phyloP scores from a whole-genome alignment of 1,284 basidiomycete genomes.

The Rhodotorula sp. region DNA sequence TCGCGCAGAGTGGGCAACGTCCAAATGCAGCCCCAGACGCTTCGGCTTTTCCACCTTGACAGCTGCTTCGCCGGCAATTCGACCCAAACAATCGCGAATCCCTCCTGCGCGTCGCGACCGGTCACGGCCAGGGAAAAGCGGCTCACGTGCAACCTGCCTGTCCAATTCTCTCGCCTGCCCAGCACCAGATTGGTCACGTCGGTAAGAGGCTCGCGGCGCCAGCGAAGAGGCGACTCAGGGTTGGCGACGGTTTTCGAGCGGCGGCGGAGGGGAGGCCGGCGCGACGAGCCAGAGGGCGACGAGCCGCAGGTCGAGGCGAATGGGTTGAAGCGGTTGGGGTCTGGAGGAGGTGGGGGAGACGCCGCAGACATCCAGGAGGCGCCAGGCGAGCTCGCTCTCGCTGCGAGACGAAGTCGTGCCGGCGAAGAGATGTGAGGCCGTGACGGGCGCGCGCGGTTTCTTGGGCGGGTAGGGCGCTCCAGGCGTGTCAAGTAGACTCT shows the following conservation, averaged over 20 bases:
- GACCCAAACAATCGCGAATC: neutral
- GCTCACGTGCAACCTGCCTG: constrained; percentile 19
- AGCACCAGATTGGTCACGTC: constrained; percentile 33
- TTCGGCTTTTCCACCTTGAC: neutral
- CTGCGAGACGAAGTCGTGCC: too few species aligned
- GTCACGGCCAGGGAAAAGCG: neutral
- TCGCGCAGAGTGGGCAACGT: neutral
- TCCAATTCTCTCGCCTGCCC: neutral
- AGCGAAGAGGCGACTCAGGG: constrained; percentile 19
- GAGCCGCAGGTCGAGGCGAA: neutral
- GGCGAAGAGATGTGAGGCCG: neutral
- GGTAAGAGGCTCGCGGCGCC: constrained; percentile 25
- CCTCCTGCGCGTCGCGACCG: constrained; percentile 1
- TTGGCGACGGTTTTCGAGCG: constrained; percentile 32
- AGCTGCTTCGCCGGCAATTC: neutral
- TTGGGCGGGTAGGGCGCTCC: neutral
- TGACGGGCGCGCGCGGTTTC: neutral
- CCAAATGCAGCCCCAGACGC: too few species aligned
- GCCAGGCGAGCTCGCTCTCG: too few species aligned
- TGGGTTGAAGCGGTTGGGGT: constrained; percentile 13
- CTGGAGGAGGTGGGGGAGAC: constrained; percentile 26
- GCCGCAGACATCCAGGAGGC: constrained; percentile 8
- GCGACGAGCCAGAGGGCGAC: neutral
- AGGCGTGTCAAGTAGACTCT: neutral
- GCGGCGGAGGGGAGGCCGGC: constrained; percentile 1